A percentile compares a stretch with the other conserved stretches of the same genome.
phyloP scores from a whole-genome alignment of 2,329 filamentous ascomycete genomes.

The Alternaria consortialis region DNA sequence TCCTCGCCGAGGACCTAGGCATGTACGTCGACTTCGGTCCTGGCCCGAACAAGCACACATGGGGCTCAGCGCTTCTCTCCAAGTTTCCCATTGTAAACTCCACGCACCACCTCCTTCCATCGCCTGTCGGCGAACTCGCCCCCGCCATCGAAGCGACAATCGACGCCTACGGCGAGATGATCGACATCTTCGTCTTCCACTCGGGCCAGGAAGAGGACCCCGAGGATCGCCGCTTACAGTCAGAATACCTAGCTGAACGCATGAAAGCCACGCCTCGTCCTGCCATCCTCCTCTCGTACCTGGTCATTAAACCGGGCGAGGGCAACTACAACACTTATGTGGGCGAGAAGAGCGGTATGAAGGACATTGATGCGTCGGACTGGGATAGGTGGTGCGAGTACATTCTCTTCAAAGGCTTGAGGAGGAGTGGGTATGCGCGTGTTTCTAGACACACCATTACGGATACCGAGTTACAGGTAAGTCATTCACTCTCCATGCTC shows the following conservation, averaged over 20 bases:
- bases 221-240: constrained; percentile 88
- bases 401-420: constrained; percentile 90
- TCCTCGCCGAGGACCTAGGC: constrained; percentile 91
- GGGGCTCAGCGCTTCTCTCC: constrained; percentile 90
- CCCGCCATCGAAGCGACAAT: constrained; percentile 97
- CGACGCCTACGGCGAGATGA: constrained; percentile 85
- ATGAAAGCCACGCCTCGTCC: constrained; percentile 87
- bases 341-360: constrained; percentile 85
- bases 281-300: constrained; percentile 85
- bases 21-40: constrained; percentile 99
- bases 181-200: constrained; percentile 98
- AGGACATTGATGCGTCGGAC: constrained; percentile 89
- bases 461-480: constrained; percentile 91
- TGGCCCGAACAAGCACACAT: constrained; percentile 98
- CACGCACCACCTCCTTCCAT: constrained; percentile 92
- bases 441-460: constrained; percentile 92
- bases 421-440: constrained; percentile 86
- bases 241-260: constrained; percentile 82
- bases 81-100: constrained; percentile 98
- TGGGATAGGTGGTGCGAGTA: constrained; percentile 99
- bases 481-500: constrained; percentile 24
- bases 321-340: constrained; percentile 99
- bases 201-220: constrained; percentile 97
- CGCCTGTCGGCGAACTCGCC: constrained; percentile 91
- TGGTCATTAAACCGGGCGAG: constrained; percentile 87